These are phyloP conservation scores for Globisporangium ultimum DNA, from an alignment of 352 stramenopile genomes.

Conservation along the genomic window DNA sequence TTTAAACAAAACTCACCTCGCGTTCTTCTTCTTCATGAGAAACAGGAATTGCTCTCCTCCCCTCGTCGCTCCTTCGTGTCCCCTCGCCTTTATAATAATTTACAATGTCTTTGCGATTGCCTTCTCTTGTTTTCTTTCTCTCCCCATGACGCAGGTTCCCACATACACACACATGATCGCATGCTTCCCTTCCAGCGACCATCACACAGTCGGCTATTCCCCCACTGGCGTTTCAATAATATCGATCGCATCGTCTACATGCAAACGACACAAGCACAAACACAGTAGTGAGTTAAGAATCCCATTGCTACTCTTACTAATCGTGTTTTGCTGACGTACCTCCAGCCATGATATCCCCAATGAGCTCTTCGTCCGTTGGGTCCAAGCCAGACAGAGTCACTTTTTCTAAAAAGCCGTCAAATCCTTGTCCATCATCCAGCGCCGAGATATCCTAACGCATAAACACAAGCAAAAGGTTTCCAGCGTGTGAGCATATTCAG, in stretches of 20 bases:
- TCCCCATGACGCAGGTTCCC: background rate
- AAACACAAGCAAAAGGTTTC: background rate
- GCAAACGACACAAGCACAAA: background rate
- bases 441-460: conserved; percentile 36
- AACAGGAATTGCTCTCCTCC: background rate
- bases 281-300: background rate
- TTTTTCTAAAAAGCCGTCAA: conserved; percentile 62
- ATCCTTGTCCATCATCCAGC: conserved; percentile 57
- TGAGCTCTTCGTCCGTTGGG: conserved; percentile 55
- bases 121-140: background rate
- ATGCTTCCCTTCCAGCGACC: no score
- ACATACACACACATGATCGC: background rate
- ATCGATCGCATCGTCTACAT: conserved; percentile 18
- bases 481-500: background rate
- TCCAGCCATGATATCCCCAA: conserved; percentile 19
- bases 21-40: background rate
- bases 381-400: conserved; percentile 56
- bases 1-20: no score
- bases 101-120: conserved; percentile 4
- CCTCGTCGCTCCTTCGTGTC: background rate
- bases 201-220: background rate
- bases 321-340: background rate
- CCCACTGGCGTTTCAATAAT: conserved; percentile 16
- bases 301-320: no score
- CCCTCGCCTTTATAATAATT: conserved; percentile 14